These are phyloP conservation scores for Casaregolazyma lundiana DNA, from an alignment of 1,139 yeast genomes.

Conservation along the genomic window DNA sequence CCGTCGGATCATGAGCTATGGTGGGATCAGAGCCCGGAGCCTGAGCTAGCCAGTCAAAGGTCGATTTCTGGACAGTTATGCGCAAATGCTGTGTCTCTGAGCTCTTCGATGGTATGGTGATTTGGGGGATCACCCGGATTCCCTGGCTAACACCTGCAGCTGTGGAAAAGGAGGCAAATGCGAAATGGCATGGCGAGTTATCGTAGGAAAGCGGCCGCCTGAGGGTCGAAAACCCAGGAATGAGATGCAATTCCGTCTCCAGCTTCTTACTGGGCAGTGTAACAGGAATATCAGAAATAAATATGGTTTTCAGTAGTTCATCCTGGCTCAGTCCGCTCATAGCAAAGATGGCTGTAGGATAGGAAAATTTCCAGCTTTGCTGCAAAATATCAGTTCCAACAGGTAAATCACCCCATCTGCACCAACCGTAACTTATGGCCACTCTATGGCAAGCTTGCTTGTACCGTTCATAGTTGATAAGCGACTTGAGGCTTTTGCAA, in stretches of 20 bases:
- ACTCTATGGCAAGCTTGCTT: slow-evolving; percentile 1
- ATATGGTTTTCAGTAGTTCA: slow-evolving; percentile 31
- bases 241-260: slow-evolving; percentile 21
- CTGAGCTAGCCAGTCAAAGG: slow-evolving; percentile 3
- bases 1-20: slow-evolving; percentile 6
- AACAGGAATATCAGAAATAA: slow-evolving; percentile 29
- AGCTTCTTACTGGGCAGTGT: slow-evolving; percentile 29
- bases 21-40: slow-evolving; percentile 8
- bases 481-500: slow-evolving; percentile 4
- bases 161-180: slow-evolving; percentile 23
- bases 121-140: slow-evolving; percentile 23
- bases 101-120: slow-evolving; percentile 7
- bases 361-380: background rate
- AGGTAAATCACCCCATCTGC: background rate
- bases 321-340: slow-evolving; percentile 15
- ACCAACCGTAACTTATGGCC: background rate
- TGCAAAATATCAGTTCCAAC: background rate
- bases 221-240: slow-evolving; percentile 26
- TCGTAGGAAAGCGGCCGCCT: slow-evolving; percentile 21
- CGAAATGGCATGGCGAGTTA: slow-evolving; percentile 21
- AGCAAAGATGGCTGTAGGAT: background rate
- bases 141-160: slow-evolving; percentile 23
- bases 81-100: slow-evolving; percentile 1
- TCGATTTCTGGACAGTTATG: slow-evolving; percentile 1
- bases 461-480: slow-evolving; percentile 3